phyloP scores from a whole-genome alignment of 2,329 filamentous ascomycete genomes.

The Shiraia sp. region DNA sequence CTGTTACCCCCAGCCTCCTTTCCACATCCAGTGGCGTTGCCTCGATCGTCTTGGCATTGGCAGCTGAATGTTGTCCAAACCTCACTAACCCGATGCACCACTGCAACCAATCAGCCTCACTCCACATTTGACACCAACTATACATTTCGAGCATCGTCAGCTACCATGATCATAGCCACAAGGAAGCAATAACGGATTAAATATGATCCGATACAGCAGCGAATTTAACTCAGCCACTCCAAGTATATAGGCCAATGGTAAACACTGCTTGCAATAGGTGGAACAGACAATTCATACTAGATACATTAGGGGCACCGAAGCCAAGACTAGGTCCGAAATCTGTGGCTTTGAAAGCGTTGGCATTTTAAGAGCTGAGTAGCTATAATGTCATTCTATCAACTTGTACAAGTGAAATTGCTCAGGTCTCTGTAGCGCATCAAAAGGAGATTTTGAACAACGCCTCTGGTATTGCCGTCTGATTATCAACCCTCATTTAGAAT shows the following conservation, averaged over 20 bases:
- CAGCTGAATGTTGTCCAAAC: neutral
- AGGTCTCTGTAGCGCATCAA: too few species aligned
- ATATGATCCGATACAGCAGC: neutral
- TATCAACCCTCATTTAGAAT: neutral
- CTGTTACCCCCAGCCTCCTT: too few species aligned
- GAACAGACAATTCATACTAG: too few species aligned
- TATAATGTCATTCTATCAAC: too few species aligned
- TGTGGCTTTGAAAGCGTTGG: too few species aligned
- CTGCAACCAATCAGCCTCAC: neutral
- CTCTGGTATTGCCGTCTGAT: neutral
- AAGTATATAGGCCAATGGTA: neutral
- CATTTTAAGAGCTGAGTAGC: too few species aligned
- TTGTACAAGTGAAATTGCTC: too few species aligned
- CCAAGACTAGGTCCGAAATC: too few species aligned
- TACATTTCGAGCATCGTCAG: neutral
- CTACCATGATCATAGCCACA: neutral
- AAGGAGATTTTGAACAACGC: neutral
- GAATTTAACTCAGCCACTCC: neutral
- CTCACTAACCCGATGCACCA: neutral
- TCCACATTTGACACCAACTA: neutral
- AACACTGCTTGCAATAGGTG: neutral
- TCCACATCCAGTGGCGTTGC: neutral
- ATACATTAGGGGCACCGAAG: too few species aligned
- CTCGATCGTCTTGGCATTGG: slow-evolving; percentile 1
- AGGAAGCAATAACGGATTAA: neutral